Evolutionary conservation across 2,329 filamentous ascomycete genomes (phyloP).

Genomic region (Sclerotinia glacialis): DNA sequence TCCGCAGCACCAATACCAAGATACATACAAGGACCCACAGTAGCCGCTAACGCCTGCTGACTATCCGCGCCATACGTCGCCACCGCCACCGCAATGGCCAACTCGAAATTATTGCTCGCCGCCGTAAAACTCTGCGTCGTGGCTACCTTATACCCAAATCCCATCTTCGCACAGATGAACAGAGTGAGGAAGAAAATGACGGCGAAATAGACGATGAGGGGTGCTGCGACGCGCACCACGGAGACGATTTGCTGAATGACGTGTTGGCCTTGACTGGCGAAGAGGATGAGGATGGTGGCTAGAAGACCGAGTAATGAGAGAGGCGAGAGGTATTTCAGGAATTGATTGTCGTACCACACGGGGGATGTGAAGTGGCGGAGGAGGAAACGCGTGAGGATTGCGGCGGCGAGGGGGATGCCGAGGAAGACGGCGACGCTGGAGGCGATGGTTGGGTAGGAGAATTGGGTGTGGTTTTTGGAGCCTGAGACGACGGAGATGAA

Average conservation of each 20-base stretch:
- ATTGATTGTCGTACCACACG: slow-evolving; percentile 63
- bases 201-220: slow-evolving; percentile 77
- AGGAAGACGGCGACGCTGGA: slow-evolving; percentile 81
- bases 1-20: neutral
- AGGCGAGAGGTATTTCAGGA: slow-evolving; percentile 68
- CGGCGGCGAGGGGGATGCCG: slow-evolving; percentile 77
- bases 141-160: slow-evolving; percentile 68
- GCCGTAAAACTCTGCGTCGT: slow-evolving; percentile 84
- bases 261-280: slow-evolving; percentile 73
- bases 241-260: slow-evolving; percentile 82
- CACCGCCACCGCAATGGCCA: slow-evolving; percentile 85
- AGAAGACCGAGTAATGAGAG: slow-evolving; percentile 79
- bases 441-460: slow-evolving; percentile 67
- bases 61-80: slow-evolving; percentile 75
- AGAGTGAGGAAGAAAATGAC: slow-evolving; percentile 72
- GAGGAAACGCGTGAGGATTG: slow-evolving; percentile 68
- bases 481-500: slow-evolving; percentile 68
- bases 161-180: slow-evolving; percentile 57
- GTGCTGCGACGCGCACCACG: slow-evolving; percentile 76
- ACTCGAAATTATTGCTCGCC: slow-evolving; percentile 89
- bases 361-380: slow-evolving; percentile 55
- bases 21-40: slow-evolving; percentile 62
- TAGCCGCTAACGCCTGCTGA: slow-evolving; percentile 76
- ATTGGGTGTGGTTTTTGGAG: slow-evolving; percentile 42
- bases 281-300: slow-evolving; percentile 83